Evolutionary conservation across 2,329 filamentous ascomycete species (phyloP).

Genomic region (Colletotrichum lindemuthianum): DNA sequence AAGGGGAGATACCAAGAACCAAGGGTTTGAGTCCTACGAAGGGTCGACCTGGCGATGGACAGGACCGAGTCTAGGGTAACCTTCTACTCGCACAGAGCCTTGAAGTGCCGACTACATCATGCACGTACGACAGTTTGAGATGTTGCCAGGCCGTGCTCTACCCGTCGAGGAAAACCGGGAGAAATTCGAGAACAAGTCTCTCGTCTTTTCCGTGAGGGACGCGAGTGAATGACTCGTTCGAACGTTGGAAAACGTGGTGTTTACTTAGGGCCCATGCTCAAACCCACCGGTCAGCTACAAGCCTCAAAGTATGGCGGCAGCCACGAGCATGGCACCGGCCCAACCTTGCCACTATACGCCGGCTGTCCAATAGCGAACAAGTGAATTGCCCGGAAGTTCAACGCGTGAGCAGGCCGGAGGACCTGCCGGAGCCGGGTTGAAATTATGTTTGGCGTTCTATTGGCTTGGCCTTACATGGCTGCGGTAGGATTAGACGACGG

Average conservation of each 20-base stretch:
- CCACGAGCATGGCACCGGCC: not conserved
- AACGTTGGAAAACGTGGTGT: conserved; percentile 8
- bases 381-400: not conserved
- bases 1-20: not conserved
- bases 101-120: conserved; percentile 18
- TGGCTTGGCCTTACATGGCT: conserved; percentile 3
- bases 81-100: not conserved
- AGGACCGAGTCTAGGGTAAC: conserved; percentile 20
- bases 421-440: too few species aligned
- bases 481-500: not conserved
- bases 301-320: not conserved
- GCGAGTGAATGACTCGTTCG: conserved; percentile 20
- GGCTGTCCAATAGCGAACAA: conserved; percentile 4
- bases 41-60: conserved; percentile 22
- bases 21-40: conserved; percentile 8
- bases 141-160: conserved; percentile 16
- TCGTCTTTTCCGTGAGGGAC: not conserved
- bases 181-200: conserved; percentile 15
- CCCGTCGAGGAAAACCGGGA: conserved; percentile 1
- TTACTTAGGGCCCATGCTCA: conserved; percentile 1
- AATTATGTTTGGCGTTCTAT: not conserved
- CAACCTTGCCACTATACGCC: not conserved
- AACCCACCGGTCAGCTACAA: conserved; percentile 7
- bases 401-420: too few species aligned
- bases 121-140: conserved; percentile 1